phyloP scores from a whole-genome alignment of 1,139 yeast species.

The Geotrichum fermentans region DNA sequence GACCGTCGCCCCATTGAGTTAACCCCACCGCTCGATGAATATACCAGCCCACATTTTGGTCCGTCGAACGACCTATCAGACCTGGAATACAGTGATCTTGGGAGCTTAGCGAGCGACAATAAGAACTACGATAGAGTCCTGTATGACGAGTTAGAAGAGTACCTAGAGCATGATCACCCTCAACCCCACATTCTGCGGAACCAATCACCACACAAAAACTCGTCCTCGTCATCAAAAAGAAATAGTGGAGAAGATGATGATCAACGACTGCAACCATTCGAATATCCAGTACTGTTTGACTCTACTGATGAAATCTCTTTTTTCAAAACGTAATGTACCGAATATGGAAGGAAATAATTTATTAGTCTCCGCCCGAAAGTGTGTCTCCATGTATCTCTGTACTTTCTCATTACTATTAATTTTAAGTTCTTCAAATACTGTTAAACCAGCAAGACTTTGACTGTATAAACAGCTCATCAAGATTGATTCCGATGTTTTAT shows the following conservation, averaged over 20 bases:
- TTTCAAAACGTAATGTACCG: not conserved
- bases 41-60: not conserved
- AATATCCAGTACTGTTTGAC: constrained; percentile 9
- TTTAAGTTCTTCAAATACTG: too few relatives aligned
- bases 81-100: too few relatives aligned
- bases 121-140: constrained; percentile 3
- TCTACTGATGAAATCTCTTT: constrained; percentile 7
- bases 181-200: not conserved
- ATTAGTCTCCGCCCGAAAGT: too few relatives aligned
- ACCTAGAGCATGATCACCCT: not conserved
- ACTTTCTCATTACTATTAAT: too few relatives aligned
- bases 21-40: too few relatives aligned
- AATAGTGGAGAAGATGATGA: not conserved
- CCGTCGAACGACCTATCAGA: too few relatives aligned
- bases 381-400: too few relatives aligned
- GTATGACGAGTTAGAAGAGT: constrained; percentile 11
- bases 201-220: not conserved
- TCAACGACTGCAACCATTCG: constrained; percentile 4
- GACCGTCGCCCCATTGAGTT: constrained; percentile 1
- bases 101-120: constrained; percentile 1
- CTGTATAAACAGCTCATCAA: too few relatives aligned
- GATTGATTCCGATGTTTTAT: too few relatives aligned
- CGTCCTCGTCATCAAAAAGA: not conserved
- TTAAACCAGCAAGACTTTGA: too few relatives aligned
- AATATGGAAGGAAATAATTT: too few relatives aligned